Conservation (phyloP, 768 basidiomycete species). For the Collybiopsis confluens region DNA sequence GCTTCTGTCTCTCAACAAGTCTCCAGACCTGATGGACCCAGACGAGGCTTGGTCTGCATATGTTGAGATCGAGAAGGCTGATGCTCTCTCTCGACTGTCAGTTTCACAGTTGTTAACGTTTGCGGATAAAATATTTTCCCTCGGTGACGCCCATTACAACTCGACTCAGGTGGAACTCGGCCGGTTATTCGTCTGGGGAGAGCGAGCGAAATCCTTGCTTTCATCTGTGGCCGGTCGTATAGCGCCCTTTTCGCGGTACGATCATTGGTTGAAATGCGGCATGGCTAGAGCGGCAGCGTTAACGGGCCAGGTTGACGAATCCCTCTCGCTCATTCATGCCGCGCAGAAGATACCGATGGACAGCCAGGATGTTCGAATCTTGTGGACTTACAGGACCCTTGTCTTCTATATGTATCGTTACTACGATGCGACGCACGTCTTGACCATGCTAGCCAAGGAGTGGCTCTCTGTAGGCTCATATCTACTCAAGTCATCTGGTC, state of each 20-base stretch:
- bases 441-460: conserved; percentile 37
- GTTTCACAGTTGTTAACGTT: conserved; percentile 16
- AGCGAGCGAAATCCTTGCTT: conserved; percentile 30
- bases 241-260: conserved; percentile 13
- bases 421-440: conserved; percentile 24
- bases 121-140: conserved; percentile 19
- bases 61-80: conserved; percentile 15
- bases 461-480: conserved; percentile 23
- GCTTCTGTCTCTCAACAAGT: background rate
- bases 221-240: conserved; percentile 21
- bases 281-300: conserved; percentile 30
- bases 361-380: conserved; percentile 15
- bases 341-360: conserved; percentile 17
- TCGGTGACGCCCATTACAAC: conserved; percentile 20
- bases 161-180: conserved; percentile 13
- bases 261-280: conserved; percentile 23
- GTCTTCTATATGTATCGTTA: conserved; percentile 30
- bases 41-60: conserved; percentile 39
- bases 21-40: conserved; percentile 22
- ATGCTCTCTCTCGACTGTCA: conserved; percentile 6
- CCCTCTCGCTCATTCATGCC: conserved; percentile 22
- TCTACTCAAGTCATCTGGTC: conserved; percentile 16
- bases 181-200: conserved; percentile 29
- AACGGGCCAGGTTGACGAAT: conserved; percentile 30
- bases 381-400: conserved; percentile 33